These are phyloP conservation scores for Microsporum canis DNA, from an alignment of 2,329 filamentous ascomycete genomes.

Conservation along the genomic window DNA sequence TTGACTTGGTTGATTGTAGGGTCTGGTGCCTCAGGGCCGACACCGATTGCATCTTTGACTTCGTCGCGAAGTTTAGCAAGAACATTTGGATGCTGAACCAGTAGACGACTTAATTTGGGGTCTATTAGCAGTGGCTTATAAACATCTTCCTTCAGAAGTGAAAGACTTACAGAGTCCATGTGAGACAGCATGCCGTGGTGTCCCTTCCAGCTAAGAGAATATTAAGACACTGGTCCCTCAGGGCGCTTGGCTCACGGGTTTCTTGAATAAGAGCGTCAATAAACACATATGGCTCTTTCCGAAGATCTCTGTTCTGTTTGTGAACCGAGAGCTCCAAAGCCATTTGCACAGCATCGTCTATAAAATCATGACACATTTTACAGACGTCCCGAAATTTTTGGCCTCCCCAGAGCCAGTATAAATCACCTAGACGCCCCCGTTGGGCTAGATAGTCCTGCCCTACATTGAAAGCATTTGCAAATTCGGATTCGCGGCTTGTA, in stretches of 20 bases:
- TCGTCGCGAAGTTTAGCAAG: constrained; percentile 16
- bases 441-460: constrained; percentile 19
- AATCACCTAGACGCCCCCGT: constrained; percentile 22
- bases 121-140: background rate
- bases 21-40: constrained; percentile 13
- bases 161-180: constrained; percentile 22
- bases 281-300: constrained; percentile 47
- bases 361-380: constrained; percentile 17
- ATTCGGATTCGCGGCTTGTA: constrained; percentile 8
- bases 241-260: constrained; percentile 46
- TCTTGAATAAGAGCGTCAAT: constrained; percentile 64
- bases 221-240: constrained; percentile 65
- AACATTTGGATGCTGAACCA: constrained; percentile 16
- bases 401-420: constrained; percentile 23
- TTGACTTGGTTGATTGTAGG: constrained; percentile 15
- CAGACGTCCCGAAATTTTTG: constrained; percentile 22
- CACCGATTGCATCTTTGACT: constrained; percentile 8
- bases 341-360: constrained; percentile 22
- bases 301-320: constrained; percentile 35
- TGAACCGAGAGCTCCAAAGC: constrained; percentile 7
- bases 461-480: constrained; percentile 18
- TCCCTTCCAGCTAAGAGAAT: constrained; percentile 45
- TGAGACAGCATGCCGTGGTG: constrained; percentile 34
- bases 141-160: background rate
- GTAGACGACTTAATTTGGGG: background rate